phyloP scores from a whole-genome alignment of 2,329 filamentous ascomycete species.

The Leptographium procerum region DNA sequence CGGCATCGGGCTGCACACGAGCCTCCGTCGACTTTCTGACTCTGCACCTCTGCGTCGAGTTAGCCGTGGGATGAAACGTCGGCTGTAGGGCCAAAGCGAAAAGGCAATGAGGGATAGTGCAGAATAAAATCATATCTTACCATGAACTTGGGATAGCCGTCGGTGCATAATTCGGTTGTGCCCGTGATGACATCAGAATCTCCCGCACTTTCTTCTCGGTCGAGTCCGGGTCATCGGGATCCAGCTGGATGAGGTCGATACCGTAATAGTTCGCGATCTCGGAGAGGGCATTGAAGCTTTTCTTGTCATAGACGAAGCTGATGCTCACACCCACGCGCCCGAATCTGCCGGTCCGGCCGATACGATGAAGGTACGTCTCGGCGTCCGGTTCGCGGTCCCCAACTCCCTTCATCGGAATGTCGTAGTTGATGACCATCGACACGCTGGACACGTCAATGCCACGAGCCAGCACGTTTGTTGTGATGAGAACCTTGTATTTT shows the following conservation, averaged over 20 bases:
- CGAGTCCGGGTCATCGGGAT: constrained; percentile 81
- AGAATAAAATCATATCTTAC: background rate
- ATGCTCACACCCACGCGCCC: constrained; percentile 93
- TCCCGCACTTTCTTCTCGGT: constrained; percentile 75
- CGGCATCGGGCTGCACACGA: background rate
- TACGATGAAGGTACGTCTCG: constrained; percentile 96
- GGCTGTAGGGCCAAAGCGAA: background rate
- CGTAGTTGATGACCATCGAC: constrained; percentile 98
- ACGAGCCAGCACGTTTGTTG: constrained; percentile 90
- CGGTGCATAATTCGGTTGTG: constrained; percentile 33
- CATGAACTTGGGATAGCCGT: constrained; percentile 8
- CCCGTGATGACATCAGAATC: constrained; percentile 62
- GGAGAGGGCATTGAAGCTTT: constrained; percentile 67
- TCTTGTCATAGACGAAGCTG: constrained; percentile 81
- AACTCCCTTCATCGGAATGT: constrained; percentile 63
- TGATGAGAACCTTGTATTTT: constrained; percentile 89
- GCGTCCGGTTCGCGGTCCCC: constrained; percentile 77
- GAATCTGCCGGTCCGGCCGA: constrained; percentile 92
- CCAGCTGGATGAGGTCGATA: constrained; percentile 69
- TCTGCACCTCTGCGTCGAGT: background rate
- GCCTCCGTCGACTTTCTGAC: background rate
- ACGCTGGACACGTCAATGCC: constrained; percentile 88
- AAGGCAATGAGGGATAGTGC: background rate
- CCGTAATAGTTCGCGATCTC: constrained; percentile 71
- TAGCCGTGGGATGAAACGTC: background rate